These are phyloP conservation scores for Melanomma pulvis-pyrius DNA, from an alignment of 495 filamentous ascomycete species.

Conservation along the genomic window DNA sequence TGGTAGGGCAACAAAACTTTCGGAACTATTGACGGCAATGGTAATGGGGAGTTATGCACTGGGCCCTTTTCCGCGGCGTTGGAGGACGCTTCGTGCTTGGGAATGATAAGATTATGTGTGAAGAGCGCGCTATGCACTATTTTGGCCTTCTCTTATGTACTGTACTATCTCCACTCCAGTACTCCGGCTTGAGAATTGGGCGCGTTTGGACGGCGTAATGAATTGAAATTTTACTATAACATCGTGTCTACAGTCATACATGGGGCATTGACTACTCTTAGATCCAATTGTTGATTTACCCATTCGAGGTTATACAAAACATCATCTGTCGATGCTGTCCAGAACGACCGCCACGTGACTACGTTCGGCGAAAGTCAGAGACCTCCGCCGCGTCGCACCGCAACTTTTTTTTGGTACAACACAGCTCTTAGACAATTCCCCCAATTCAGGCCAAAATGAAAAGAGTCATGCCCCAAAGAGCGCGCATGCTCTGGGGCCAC, in stretches of 20 bases:
- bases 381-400: constrained; percentile 31
- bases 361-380: constrained; percentile 20
- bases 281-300: not conserved
- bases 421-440: not conserved
- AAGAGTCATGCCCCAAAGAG: constrained; percentile 23
- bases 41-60: not conserved
- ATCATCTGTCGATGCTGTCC: not conserved
- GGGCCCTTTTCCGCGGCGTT: not conserved
- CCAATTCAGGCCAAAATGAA: constrained; percentile 20
- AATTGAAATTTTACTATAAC: constrained; percentile 1
- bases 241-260: not conserved
- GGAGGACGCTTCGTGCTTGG: not conserved
- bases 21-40: not conserved
- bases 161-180: constrained; percentile 32
- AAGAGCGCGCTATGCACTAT: constrained; percentile 16
- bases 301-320: not conserved
- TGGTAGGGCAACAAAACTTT: not conserved
- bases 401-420: constrained; percentile 14
- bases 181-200: constrained; percentile 1
- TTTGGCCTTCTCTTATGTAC: constrained; percentile 19
- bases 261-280: not conserved
- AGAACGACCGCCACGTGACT: constrained; percentile 22
- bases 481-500: constrained; percentile 47
- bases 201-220: not conserved
- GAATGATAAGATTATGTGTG: not conserved